Conservation (phyloP, 371 early-diverging fungal genomes). For the Sporodiniella umbellata region DNA sequence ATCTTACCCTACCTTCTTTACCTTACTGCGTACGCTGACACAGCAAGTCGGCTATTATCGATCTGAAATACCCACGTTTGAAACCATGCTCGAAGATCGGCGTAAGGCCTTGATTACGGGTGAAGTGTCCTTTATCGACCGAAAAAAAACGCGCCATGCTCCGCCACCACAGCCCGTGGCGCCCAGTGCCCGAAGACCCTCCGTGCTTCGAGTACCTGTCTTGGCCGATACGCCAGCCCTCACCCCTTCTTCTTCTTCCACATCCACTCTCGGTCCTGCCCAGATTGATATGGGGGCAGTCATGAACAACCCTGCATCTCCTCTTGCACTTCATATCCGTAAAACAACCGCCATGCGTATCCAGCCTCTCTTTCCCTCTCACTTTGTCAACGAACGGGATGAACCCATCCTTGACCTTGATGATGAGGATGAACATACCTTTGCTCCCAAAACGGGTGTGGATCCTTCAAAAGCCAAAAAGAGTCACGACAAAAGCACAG, state of each 20-base stretch:
- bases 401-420: constrained; percentile 38
- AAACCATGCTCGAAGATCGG: constrained; percentile 54
- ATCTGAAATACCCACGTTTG: constrained; percentile 57
- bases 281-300: constrained; percentile 12
- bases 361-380: constrained; percentile 60
- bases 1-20: constrained; percentile 63
- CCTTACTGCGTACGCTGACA: constrained; percentile 58
- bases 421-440: constrained; percentile 47
- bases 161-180: neutral
- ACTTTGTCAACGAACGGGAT: constrained; percentile 49
- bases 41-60: constrained; percentile 70
- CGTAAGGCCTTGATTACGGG: constrained; percentile 47
- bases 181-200: constrained; percentile 9
- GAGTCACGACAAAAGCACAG: constrained; percentile 46
- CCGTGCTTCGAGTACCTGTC: constrained; percentile 7
- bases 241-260: constrained; percentile 15
- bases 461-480: constrained; percentile 28
- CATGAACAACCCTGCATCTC: constrained; percentile 31
- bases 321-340: constrained; percentile 36
- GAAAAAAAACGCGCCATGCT: neutral
- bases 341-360: constrained; percentile 47
- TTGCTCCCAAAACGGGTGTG: constrained; percentile 33
- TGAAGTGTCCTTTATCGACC: constrained; percentile 16
- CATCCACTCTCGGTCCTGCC: neutral
- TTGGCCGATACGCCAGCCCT: constrained; percentile 4